Conservation (phyloP, 108 stramenopile species). For the Schizochytrium sp. region DNA sequence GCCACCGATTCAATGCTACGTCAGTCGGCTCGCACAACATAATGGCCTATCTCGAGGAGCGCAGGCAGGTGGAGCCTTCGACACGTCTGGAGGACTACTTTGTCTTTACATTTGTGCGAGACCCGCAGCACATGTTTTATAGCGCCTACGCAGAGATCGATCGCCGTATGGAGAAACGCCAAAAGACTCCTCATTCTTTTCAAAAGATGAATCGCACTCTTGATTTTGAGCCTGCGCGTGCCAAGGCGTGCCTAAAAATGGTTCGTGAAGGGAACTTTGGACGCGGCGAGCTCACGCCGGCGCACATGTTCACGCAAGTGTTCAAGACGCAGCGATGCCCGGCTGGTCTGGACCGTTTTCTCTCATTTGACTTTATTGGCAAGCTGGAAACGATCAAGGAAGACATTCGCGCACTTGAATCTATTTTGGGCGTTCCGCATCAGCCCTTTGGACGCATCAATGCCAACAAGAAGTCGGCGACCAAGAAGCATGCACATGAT, state of each 20-base stretch:
- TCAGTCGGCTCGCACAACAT: not conserved
- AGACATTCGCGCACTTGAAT: not conserved
- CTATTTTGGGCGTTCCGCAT: not conserved
- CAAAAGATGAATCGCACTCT: not conserved
- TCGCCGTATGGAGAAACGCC: not conserved
- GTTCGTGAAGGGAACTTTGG: not conserved
- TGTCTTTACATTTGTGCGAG: not conserved
- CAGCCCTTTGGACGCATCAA: not conserved
- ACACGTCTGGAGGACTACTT: not conserved
- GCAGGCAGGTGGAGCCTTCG: not conserved
- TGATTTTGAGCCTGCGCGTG: not conserved
- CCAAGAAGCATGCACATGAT: not conserved
- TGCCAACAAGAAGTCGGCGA: not conserved
- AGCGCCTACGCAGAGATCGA: slow-evolving; percentile 11
- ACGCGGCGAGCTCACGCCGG: not conserved
- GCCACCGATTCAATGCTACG: not conserved
- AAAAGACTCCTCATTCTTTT: not conserved
- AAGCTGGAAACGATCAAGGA: not conserved
- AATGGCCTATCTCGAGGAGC: not conserved
- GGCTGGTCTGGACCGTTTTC: not conserved
- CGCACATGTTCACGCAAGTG: not conserved
- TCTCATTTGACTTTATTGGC: not conserved
- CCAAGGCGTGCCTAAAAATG: not conserved
- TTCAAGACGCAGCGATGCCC: slow-evolving; percentile 6
- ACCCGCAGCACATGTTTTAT: not conserved